phyloP scores from a whole-genome alignment of 2,329 filamentous ascomycete genomes.

The Penicillium crustosum region DNA sequence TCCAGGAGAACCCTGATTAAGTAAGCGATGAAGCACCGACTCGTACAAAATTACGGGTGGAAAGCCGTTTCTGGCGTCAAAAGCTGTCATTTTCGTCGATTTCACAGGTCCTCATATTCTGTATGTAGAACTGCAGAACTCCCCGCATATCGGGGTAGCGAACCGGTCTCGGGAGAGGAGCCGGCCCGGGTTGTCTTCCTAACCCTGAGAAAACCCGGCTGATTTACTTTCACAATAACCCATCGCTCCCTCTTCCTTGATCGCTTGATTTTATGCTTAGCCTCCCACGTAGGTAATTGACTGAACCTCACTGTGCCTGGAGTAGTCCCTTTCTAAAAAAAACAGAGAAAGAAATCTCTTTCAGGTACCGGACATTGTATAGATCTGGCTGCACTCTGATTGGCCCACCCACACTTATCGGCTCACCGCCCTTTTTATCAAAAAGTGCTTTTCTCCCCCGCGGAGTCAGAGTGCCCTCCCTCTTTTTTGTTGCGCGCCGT shows the following conservation, averaged over 20 bases:
- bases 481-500: conserved; percentile 11
- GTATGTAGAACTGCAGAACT: not conserved
- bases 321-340: not conserved
- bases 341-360: not conserved
- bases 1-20: too few relatives aligned
- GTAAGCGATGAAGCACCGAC: too few relatives aligned
- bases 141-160: conserved; percentile 11
- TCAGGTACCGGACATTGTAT: not conserved
- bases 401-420: conserved; percentile 30
- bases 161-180: conserved; percentile 10
- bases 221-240: not conserved
- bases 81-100: too few relatives aligned
- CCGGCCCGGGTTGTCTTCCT: not conserved
- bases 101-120: too few relatives aligned
- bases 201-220: not conserved
- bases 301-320: not conserved
- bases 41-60: too few relatives aligned
- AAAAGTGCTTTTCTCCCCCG: conserved; percentile 23
- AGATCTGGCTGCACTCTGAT: conserved; percentile 12
- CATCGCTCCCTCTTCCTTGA: not conserved
- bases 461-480: conserved; percentile 16
- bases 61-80: too few relatives aligned
- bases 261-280: too few relatives aligned
- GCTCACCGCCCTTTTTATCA: conserved; percentile 38
- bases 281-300: not conserved